Evolutionary conservation across 345 rosid genomes (phyloP).

Genomic region (Citrus inodora): DNA sequence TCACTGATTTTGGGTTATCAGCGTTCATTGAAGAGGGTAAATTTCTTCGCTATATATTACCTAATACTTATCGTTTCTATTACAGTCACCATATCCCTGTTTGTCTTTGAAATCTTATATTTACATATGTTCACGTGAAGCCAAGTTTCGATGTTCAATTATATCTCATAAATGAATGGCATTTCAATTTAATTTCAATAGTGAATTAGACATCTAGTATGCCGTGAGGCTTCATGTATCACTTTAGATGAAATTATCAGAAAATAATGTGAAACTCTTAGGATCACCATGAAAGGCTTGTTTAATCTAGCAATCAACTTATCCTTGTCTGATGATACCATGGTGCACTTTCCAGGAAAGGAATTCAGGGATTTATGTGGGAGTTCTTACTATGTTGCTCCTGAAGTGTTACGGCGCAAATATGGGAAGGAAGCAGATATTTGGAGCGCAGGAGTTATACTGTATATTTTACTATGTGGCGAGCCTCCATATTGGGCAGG

Average conservation of each 20-base stretch:
- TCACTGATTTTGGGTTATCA: constrained; percentile 81
- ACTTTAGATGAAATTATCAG: not conserved
- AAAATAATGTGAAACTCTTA: not conserved
- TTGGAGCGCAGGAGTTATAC: constrained; percentile 88
- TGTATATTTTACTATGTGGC: constrained; percentile 84
- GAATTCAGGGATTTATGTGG: constrained; percentile 67
- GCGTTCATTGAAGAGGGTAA: constrained; percentile 52
- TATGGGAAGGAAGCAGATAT: constrained; percentile 82
- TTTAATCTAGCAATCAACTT: too few relatives aligned
- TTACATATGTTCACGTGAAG: not conserved
- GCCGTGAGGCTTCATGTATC: not conserved
- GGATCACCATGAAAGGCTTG: not conserved
- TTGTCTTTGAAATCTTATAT: not conserved
- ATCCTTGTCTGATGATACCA: not conserved
- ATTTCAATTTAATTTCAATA: not conserved
- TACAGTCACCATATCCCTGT: not conserved
- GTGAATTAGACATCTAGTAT: not conserved
- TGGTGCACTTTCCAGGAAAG: constrained; percentile 46
- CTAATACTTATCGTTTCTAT: not conserved
- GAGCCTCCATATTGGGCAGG: constrained; percentile 98
- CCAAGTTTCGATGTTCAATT: not conserved
- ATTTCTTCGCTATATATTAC: not conserved
- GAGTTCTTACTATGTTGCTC: constrained; percentile 89
- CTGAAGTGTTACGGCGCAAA: constrained; percentile 66
- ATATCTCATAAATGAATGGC: too few relatives aligned